phyloP scores from a whole-genome alignment of 2,329 filamentous ascomycete genomes.

The Clarireedia hainanense region DNA sequence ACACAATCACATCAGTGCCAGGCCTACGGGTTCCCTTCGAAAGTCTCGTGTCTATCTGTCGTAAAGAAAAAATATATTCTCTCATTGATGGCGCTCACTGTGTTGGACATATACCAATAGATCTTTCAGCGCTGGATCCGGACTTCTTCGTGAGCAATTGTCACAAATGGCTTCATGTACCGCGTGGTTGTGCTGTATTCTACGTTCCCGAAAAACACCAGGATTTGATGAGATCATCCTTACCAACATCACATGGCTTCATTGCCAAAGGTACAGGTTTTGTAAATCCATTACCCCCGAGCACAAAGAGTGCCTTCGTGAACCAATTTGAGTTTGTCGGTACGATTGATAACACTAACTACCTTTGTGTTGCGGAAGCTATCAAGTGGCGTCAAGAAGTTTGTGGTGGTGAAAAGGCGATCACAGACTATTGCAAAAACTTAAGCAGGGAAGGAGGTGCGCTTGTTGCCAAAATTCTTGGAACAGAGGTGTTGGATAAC shows the following conservation, averaged over 20 bases:
- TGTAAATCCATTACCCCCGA: slow-evolving; percentile 34
- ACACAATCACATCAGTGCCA: slow-evolving; percentile 71
- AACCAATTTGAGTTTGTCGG: slow-evolving; percentile 69
- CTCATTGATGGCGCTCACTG: slow-evolving; percentile 74
- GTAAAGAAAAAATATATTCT: slow-evolving; percentile 59
- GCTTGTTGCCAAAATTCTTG: slow-evolving; percentile 52
- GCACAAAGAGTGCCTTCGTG: slow-evolving; percentile 48
- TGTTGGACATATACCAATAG: slow-evolving; percentile 67
- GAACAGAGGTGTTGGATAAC: slow-evolving; percentile 68
- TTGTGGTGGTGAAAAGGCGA: slow-evolving; percentile 65
- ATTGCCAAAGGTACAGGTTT: slow-evolving; percentile 33
- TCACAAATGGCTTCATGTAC: slow-evolving; percentile 84
- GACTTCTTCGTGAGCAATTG: slow-evolving; percentile 86
- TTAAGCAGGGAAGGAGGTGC: slow-evolving; percentile 59
- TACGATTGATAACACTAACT: slow-evolving; percentile 66
- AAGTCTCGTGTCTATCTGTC: slow-evolving; percentile 54
- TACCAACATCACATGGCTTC: slow-evolving; percentile 79
- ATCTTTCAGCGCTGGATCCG: slow-evolving; percentile 58
- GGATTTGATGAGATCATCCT: slow-evolving; percentile 59
- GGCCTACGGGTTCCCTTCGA: slow-evolving; percentile 77
- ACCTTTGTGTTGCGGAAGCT: slow-evolving; percentile 63
- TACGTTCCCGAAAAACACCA: slow-evolving; percentile 75
- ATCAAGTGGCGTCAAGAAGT: slow-evolving; percentile 61
- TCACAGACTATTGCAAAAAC: slow-evolving; percentile 53
- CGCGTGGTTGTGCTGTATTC: slow-evolving; percentile 72